Evolutionary conservation across 2,329 filamentous ascomycete genomes (phyloP), one percentile per base, ranked within the genome.

Genomic region (Parastagonospora nodorum): DNA sequence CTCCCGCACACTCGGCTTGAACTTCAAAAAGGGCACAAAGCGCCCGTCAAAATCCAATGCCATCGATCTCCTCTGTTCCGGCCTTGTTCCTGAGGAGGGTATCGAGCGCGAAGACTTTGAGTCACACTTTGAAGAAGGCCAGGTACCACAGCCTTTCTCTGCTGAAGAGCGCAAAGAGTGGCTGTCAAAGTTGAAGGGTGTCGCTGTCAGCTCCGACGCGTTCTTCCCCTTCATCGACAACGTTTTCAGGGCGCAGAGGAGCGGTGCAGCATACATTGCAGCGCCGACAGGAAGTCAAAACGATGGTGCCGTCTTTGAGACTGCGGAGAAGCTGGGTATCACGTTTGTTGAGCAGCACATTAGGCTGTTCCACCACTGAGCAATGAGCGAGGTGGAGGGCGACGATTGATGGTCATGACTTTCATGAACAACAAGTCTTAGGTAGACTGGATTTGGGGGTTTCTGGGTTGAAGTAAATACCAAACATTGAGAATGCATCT

Each of bases 221-320:
- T 99, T 99, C 77, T 99, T 99, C 85, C 94, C 94, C 62, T 99
- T 99, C 78, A 90, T 91, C 69, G 94, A 99, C 81, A 99, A 99
- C 68, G 89, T 99, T 60, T 97, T 95, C 85, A 87, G 94, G 61
- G 90, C 92, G 44, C 86, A 85, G 56, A 84, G 91, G 67, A 96
- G 91, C 16, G 94, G 94, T 42, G 92, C 86, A 71, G 97, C 96
- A 81, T 99, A 96, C 80, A 90, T 97, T 68, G 93, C 94, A 47
- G 93, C 93, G 33, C 94, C 94, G 8, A 89, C 85, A 43, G 94
- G 94, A 50, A 96, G 88, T 75, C 90, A 94, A 76, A 94, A 94
- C 72, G 90, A 94, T 73, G 76, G 81, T 50, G 83, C 87, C 42
- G 90, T 94, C 39, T 90, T 96, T 65, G 88, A 91, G 73, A 95